Percentiles rank a stretch among this genome's conserved stretches.
Conservation (phyloP, 1,284 basidiomycete species). For the Sanghuangporus weigelae region DNA sequence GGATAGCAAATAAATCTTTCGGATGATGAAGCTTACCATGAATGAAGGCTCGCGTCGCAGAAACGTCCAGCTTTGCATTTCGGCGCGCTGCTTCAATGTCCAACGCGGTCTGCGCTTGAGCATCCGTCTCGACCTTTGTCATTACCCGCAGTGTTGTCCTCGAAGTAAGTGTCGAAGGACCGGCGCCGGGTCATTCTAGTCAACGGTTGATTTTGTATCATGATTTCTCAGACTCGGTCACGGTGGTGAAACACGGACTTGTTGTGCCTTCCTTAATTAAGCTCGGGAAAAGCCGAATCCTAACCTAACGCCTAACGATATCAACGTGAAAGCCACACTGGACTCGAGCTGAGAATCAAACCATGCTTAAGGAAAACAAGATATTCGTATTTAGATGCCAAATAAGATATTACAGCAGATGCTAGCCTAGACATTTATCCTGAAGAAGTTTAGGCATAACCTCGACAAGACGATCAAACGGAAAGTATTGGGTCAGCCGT, state of each 20-base stretch:
- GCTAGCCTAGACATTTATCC: constrained; percentile 24
- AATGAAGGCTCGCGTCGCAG: constrained; percentile 39
- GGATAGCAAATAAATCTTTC: background rate
- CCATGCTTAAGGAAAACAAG: too few species aligned
- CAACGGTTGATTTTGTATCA: background rate
- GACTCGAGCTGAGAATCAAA: too few species aligned
- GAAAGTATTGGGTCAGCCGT: constrained; percentile 76
- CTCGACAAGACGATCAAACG: constrained; percentile 72
- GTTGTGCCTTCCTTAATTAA: background rate
- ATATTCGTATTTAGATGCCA: too few species aligned
- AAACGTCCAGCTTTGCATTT: constrained; percentile 36
- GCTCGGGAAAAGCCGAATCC: background rate
- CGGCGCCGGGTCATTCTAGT: background rate
- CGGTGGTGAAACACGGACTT: background rate
- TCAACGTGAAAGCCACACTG: too few species aligned
- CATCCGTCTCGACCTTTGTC: background rate
- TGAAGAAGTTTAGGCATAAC: constrained; percentile 70
- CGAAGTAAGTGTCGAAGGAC: background rate
- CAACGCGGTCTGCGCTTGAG: constrained; percentile 35
- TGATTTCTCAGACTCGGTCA: background rate
- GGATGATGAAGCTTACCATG: constrained; percentile 36
- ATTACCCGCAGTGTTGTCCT: background rate
- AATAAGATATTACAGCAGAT: too few species aligned
- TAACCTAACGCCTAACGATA: too few species aligned
- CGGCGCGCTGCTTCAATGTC: constrained; percentile 47